Evolutionary conservation across 768 basidiomycete species (phyloP).

Genomic region (Xerocomellus chrysenteron): DNA sequence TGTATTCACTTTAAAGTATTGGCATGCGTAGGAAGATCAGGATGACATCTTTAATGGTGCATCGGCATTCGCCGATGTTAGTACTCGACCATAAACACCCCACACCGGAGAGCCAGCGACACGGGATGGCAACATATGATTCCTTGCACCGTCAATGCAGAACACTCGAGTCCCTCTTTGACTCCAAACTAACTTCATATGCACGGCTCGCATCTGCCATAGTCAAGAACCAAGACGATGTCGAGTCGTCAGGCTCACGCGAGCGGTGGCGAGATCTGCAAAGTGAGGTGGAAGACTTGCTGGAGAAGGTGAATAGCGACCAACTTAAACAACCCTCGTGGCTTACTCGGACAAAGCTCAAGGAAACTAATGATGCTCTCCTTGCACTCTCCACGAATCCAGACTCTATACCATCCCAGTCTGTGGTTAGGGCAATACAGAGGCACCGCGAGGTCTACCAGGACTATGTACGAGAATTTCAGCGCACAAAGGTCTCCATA

Average conservation of each 20-base stretch:
- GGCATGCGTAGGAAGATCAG: not conserved
- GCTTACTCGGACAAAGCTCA: constrained; percentile 53
- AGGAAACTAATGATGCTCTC: constrained; percentile 84
- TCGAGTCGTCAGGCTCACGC: constrained; percentile 68
- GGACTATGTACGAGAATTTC: constrained; percentile 83
- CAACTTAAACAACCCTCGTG: not conserved
- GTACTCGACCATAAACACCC: not conserved
- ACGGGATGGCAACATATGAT: constrained; percentile 76
- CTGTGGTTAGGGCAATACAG: constrained; percentile 86
- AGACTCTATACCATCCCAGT: constrained; percentile 65
- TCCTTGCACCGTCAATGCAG: constrained; percentile 88
- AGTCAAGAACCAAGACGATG: constrained; percentile 50
- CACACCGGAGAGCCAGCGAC: not conserved
- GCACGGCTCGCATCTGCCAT: constrained; percentile 77
- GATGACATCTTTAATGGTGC: not conserved
- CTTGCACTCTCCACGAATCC: constrained; percentile 64
- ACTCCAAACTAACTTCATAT: constrained; percentile 88
- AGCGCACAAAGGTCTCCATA: constrained; percentile 71
- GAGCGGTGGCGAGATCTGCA: constrained; percentile 84
- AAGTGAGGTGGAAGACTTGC: constrained; percentile 78
- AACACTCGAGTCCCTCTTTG: constrained; percentile 90
- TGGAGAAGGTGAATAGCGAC: constrained; percentile 66
- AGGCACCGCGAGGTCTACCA: constrained; percentile 87
- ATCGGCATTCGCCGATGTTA: constrained; percentile 22
- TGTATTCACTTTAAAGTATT: constrained; percentile 4